These are phyloP conservation scores for Alternaria postmessia DNA, from an alignment of 2,329 filamentous ascomycete genomes.

Conservation along the genomic window DNA sequence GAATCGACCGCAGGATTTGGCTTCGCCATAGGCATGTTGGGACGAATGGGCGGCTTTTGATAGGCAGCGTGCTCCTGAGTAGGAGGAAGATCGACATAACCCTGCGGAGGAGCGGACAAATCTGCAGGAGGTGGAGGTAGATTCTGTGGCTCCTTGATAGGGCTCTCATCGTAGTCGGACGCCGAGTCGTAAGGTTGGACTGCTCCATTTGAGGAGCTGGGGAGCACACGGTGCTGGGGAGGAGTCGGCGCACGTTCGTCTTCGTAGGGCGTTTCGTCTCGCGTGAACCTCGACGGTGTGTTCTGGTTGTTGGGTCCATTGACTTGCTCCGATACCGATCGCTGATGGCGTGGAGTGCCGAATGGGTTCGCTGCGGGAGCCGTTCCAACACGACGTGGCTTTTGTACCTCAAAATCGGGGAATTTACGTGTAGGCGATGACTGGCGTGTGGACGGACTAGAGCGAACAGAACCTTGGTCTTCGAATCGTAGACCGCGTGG, in stretches of 20 bases:
- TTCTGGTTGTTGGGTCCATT: slow-evolving; percentile 54
- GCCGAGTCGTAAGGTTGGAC: slow-evolving; percentile 37
- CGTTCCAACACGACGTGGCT: slow-evolving; percentile 54
- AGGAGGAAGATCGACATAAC: slow-evolving; percentile 80
- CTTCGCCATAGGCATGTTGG: slow-evolving; percentile 77
- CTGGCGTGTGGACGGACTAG: slow-evolving; percentile 56
- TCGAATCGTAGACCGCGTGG: slow-evolving; percentile 54
- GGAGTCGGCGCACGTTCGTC: slow-evolving; percentile 52
- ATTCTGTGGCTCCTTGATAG: slow-evolving; percentile 36
- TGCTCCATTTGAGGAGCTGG: slow-evolving; percentile 25
- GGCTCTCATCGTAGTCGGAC: slow-evolving; percentile 43
- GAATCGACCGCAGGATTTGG: slow-evolving; percentile 85
- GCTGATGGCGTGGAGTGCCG: slow-evolving; percentile 53
- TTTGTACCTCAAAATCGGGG: slow-evolving; percentile 32
- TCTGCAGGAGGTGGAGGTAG: slow-evolving; percentile 48
- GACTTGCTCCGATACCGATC: slow-evolving; percentile 58
- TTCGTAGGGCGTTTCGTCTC: slow-evolving; percentile 42
- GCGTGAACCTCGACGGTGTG: slow-evolving; percentile 51
- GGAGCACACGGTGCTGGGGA: slow-evolving; percentile 48
- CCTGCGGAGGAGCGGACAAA: slow-evolving; percentile 62
- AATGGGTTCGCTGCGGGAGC: slow-evolving; percentile 48
- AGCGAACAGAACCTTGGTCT: slow-evolving; percentile 52
- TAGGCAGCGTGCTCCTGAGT: slow-evolving; percentile 79
- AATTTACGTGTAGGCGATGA: slow-evolving; percentile 51
- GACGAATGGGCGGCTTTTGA: slow-evolving; percentile 72